Evolutionary conservation across 192 early-diverging fungal genomes (phyloP), one percentile per base, ranked within the genome.

Genomic region (Coemansia sp.): DNA sequence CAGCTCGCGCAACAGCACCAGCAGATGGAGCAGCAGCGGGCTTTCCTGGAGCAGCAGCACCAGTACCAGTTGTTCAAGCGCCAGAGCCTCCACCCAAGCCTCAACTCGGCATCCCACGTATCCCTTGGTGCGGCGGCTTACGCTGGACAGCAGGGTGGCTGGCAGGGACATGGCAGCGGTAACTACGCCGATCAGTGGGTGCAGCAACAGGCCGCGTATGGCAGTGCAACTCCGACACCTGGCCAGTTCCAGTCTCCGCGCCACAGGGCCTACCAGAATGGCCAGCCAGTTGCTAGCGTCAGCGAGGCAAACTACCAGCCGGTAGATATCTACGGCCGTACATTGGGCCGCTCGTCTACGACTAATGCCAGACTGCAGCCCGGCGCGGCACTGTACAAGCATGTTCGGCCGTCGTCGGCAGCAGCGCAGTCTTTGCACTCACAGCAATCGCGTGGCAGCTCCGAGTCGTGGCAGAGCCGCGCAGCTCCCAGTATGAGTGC

Each of bases 391-490:
- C 70, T 78, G 65, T 65, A 73, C 61, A 84, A 71, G 13, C 66
- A 60, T 13, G 51, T 41, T 5, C 41, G 69, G 8, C 20, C 71
- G 44, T 61, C 42, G 5, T 68, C 74, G 18, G 40, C 36, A 9
- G 69, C 42, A 12, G 72, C 44, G 0, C 54, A 49, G 33, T 76
- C 81, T 13, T 24, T 60, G 16, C 31, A 60, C 57, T 60, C 57
- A 3, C 73, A 67, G 6, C 43, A 47, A 3, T 79, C 77, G 10
- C 42, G 34, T 4, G 71, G 18, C 51, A 76, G 70, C 65, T 57
- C 82, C n/a, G 77, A 74, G 36, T 84, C 82, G 5, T 84, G 82
- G 82, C 82, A 84, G 46, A 84, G 82, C 57, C 65, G 69, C n/a
- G 65, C 57, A 18, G 77, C 47, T 3, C 77, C 70, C 59, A 70